phyloP scores from a whole-genome alignment of 305 asterid species.

The Rubia tinctorum region DNA sequence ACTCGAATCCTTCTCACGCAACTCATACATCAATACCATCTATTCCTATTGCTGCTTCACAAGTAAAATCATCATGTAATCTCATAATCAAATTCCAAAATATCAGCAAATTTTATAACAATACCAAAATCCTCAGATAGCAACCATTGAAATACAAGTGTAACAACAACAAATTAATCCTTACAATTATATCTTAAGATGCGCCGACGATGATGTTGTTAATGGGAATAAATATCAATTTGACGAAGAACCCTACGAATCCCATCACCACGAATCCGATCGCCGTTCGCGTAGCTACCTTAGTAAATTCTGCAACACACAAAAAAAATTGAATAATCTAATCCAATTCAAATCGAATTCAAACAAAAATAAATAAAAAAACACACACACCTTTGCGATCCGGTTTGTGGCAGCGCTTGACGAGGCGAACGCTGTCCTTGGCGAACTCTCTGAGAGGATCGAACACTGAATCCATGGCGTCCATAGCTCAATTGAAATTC shows the following conservation, averaged over 20 bases:
- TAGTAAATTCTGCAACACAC: constrained; percentile 15
- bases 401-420: constrained; percentile 93
- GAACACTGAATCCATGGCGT: constrained; percentile 72
- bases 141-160: not conserved
- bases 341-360: too few species aligned
- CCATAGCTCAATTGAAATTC: constrained; percentile 32
- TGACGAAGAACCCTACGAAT: constrained; percentile 24
- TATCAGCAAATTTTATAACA: not conserved
- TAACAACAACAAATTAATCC: not conserved
- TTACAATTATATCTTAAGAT: not conserved
- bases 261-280: constrained; percentile 27
- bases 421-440: constrained; percentile 85
- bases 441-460: constrained; percentile 89
- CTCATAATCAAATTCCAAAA: not conserved
- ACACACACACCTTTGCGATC: too few species aligned
- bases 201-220: constrained; percentile 25
- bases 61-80: not conserved
- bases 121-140: not conserved
- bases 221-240: constrained; percentile 24
- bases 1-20: not conserved
- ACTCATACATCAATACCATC: not conserved
- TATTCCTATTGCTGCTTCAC: not conserved
- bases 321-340: too few species aligned
- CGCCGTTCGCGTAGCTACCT: constrained; percentile 24
- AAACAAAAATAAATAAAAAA: too few species aligned